Evolutionary conservation across 768 basidiomycete genomes (phyloP).

Genomic region (Termitomyces sp.): DNA sequence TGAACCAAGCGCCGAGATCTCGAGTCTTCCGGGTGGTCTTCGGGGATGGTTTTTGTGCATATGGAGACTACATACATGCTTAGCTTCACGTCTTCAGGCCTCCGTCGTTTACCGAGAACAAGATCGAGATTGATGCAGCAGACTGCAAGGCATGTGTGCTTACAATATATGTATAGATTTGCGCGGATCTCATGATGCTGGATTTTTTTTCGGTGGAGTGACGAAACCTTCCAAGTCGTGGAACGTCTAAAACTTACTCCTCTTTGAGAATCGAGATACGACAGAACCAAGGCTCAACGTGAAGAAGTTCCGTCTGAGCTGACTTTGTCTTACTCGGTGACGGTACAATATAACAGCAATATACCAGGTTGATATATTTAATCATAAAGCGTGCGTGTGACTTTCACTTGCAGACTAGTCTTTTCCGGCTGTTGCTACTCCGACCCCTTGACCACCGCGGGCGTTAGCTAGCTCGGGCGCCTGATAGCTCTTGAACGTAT

Average conservation of each 20-base stretch:
- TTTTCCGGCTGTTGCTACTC: slow-evolving; percentile 9
- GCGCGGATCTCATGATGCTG: no score
- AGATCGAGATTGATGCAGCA: no score
- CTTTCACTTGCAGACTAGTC: not conserved
- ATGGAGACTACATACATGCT: no score
- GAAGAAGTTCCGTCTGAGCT: not conserved
- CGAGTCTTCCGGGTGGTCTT: no score
- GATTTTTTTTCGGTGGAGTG: not conserved
- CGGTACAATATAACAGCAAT: no score
- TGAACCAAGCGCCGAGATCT: no score
- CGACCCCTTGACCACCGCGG: not conserved
- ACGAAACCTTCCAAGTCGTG: no score
- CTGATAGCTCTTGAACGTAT: slow-evolving; percentile 4
- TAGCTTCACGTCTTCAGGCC: no score
- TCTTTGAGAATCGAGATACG: not conserved
- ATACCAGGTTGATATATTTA: not conserved
- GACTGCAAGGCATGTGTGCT: no score
- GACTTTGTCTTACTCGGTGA: not conserved
- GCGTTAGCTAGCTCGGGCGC: not conserved
- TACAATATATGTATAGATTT: no score
- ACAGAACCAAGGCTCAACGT: not conserved
- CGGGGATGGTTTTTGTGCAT: no score
- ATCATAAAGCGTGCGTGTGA: not conserved
- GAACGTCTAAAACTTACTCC: not conserved
- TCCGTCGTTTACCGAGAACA: no score